These are phyloP conservation scores for Termitomyces sp. DNA, from an alignment of 768 basidiomycete genomes.

Conservation along the genomic window DNA sequence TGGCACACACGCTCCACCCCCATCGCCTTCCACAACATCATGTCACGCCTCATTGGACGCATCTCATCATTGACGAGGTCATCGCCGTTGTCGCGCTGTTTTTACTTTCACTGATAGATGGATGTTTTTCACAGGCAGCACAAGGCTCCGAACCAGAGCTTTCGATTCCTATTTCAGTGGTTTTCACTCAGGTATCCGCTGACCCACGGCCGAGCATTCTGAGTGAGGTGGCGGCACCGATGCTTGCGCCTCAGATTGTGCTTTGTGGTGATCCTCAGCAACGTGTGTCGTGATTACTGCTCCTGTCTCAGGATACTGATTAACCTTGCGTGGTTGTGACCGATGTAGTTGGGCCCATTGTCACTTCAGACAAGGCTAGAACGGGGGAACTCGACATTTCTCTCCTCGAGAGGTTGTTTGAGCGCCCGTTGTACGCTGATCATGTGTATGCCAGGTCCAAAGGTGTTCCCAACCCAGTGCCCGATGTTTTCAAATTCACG, in stretches of 20 bases:
- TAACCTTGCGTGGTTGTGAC: background rate
- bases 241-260: conserved; percentile 38
- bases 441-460: conserved; percentile 16
- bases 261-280: conserved; percentile 53
- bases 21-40: conserved; percentile 23
- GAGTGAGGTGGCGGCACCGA: conserved; percentile 7
- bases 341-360: conserved; percentile 42
- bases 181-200: conserved; percentile 24
- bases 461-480: background rate
- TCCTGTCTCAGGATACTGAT: background rate
- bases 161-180: conserved; percentile 46
- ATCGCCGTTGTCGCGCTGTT: background rate
- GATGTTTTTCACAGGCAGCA: conserved; percentile 34
- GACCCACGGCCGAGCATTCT: conserved; percentile 2
- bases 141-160: conserved; percentile 53
- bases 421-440: conserved; percentile 35
- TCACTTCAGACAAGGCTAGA: conserved; percentile 42
- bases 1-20: conserved; percentile 35
- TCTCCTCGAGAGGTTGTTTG: conserved; percentile 45
- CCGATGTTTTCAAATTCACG: conserved; percentile 13
- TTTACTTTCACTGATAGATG: background rate
- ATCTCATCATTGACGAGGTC: conserved; percentile 50
- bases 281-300: conserved; percentile 27
- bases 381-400: conserved; percentile 45
- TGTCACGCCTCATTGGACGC: conserved; percentile 47